Conservation (phyloP, 441 rosid species). For the Populus hybrid region DNA sequence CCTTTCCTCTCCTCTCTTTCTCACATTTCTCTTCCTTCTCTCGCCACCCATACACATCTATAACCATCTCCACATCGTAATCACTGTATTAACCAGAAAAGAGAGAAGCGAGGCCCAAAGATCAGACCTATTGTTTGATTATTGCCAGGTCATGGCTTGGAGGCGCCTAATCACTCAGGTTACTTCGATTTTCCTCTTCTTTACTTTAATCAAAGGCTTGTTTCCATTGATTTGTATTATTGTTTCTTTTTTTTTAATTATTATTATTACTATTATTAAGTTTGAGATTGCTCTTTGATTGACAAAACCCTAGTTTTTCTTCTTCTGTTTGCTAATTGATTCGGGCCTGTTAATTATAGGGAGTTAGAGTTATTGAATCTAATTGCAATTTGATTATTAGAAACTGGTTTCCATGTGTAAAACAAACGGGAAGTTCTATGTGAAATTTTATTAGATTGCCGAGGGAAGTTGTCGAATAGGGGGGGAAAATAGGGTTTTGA, state of each 20-base stretch:
- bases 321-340: background rate
- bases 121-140: slow-evolving; percentile 17
- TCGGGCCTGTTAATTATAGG: background rate
- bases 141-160: slow-evolving; percentile 71
- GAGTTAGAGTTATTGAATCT: background rate
- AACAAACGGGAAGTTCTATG: background rate
- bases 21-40: slow-evolving; percentile 7
- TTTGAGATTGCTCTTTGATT: background rate
- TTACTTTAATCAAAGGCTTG: background rate
- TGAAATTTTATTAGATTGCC: background rate
- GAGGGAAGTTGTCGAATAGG: background rate
- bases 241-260: background rate
- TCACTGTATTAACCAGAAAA: background rate
- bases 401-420: background rate
- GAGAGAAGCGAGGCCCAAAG: background rate
- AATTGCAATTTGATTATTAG: background rate
- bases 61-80: background rate
- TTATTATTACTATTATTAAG: background rate
- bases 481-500: background rate
- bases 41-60: slow-evolving; percentile 19
- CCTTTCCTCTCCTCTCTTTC: background rate
- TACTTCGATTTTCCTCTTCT: background rate
- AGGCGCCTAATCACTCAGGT: slow-evolving; percentile 79
- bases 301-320: background rate
- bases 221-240: background rate